phyloP scores from a whole-genome alignment of 1,284 basidiomycete genomes.

The Agroathelia rolfsii region DNA sequence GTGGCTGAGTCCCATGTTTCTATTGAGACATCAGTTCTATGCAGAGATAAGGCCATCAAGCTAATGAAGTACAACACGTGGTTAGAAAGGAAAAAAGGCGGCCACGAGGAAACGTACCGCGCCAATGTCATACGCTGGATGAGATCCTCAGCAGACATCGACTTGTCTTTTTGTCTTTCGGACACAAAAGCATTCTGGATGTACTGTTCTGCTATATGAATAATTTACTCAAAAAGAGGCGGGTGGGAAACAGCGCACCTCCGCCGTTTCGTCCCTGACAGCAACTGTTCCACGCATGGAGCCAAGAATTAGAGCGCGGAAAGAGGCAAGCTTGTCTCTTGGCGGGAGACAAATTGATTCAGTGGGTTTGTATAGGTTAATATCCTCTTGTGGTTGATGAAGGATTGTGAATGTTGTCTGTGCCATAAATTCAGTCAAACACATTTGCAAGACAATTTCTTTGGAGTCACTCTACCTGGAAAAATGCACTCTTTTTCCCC shows the following conservation, averaged over 20 bases:
- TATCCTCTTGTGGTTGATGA: conserved; percentile 21
- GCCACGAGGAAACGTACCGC: conserved; percentile 31
- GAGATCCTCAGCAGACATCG: conserved; percentile 48
- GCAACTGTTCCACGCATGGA: conserved; percentile 31
- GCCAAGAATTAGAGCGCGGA: conserved; percentile 43
- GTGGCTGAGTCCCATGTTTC: conserved; percentile 31
- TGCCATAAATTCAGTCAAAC: conserved; percentile 1
- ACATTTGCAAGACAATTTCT: background rate
- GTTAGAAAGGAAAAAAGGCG: conserved; percentile 2
- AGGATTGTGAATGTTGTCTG: conserved; percentile 49
- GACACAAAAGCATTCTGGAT: conserved; percentile 69
- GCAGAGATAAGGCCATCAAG: conserved; percentile 25
- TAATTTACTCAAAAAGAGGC: conserved; percentile 4
- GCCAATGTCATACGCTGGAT: conserved; percentile 54
- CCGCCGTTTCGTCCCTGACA: conserved; percentile 41
- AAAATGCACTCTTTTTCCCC: conserved; percentile 59
- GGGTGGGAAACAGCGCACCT: conserved; percentile 26
- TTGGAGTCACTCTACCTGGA: conserved; percentile 40
- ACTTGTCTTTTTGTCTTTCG: conserved; percentile 37
- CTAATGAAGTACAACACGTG: conserved; percentile 1
- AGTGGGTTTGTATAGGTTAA: conserved; percentile 36
- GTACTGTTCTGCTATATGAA: conserved; percentile 30
- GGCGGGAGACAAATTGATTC: conserved; percentile 34
- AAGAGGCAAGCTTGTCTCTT: conserved; percentile 35
- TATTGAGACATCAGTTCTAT: conserved; percentile 24